Evolutionary conservation across 2,329 filamentous ascomycete species (phyloP).

Genomic region (Alternaria burnsii): DNA sequence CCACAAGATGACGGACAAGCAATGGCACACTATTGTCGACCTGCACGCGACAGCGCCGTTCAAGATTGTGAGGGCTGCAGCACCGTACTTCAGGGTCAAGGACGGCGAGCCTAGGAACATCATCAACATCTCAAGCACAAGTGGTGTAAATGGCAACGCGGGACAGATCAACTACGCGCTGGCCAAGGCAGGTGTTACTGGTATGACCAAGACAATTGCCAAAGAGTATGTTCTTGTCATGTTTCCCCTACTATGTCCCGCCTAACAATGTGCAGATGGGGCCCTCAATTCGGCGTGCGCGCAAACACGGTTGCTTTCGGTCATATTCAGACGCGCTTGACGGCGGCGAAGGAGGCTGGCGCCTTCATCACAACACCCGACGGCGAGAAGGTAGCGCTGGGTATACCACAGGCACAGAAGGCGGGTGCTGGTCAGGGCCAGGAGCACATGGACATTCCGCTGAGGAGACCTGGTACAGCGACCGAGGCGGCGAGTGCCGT

Average conservation of each 20-base stretch:
- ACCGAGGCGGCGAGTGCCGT: conserved; percentile 82
- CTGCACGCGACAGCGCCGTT: conserved; percentile 88
- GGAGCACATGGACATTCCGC: conserved; percentile 74
- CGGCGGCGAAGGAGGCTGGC: conserved; percentile 83
- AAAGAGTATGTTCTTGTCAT: conserved; percentile 66
- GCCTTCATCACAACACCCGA: conserved; percentile 79
- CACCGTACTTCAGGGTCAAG: conserved; percentile 86
- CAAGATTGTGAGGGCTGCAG: conserved; percentile 78
- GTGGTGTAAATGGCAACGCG: conserved; percentile 84
- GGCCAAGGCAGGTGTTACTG: conserved; percentile 83
- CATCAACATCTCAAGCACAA: conserved; percentile 85
- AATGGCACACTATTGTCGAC: conserved; percentile 88
- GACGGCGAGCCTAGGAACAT: conserved; percentile 81
- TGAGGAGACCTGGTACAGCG: conserved; percentile 78
- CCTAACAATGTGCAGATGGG: conserved; percentile 65
- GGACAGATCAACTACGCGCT: conserved; percentile 91
- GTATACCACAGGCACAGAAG: conserved; percentile 56
- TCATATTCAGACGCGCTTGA: conserved; percentile 80
- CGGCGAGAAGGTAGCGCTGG: conserved; percentile 63
- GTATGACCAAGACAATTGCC: conserved; percentile 86
- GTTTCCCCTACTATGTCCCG: not conserved
- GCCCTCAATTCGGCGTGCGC: conserved; percentile 80
- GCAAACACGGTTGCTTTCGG: conserved; percentile 88
- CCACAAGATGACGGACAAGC: conserved; percentile 90
- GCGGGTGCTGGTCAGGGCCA: conserved; percentile 39